These are phyloP conservation scores for Serendipita sp. DNA, from an alignment of 768 basidiomycete species.

Conservation along the genomic window DNA sequence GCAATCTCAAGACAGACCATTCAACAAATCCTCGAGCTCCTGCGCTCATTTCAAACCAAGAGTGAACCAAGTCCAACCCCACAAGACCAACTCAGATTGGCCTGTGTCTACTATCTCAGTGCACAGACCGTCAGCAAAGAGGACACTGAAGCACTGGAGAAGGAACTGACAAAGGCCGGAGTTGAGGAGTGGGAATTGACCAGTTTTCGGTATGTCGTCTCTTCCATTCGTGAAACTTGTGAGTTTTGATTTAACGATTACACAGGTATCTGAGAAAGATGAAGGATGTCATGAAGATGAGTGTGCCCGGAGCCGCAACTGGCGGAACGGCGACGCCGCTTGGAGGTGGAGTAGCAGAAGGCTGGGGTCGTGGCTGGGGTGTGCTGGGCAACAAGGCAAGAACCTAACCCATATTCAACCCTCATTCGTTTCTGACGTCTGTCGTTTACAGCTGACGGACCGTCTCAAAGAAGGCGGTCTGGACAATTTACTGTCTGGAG, in stretches of 20 bases:
- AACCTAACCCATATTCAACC: slow-evolving; percentile 5
- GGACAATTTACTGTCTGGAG: slow-evolving; percentile 91
- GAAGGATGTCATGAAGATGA: slow-evolving; percentile 79
- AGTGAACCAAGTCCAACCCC: slow-evolving; percentile 38
- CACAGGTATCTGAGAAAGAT: slow-evolving; percentile 7
- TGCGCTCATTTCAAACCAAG: slow-evolving; percentile 57
- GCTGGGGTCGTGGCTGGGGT: slow-evolving; percentile 84
- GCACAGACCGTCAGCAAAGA: slow-evolving; percentile 75
- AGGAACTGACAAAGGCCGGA: slow-evolving; percentile 66
- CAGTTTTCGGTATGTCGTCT: slow-evolving; percentile 23
- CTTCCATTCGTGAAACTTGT: slow-evolving; percentile 17
- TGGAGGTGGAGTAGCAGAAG: slow-evolving; percentile 36
- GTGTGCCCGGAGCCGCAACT: slow-evolving; percentile 44
- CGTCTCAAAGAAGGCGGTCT: slow-evolving; percentile 89
- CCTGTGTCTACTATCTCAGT: slow-evolving; percentile 90
- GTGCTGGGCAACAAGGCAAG: slow-evolving; percentile 75
- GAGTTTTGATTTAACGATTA: not conserved
- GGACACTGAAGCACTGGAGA: slow-evolving; percentile 74
- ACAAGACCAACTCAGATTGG: slow-evolving; percentile 80
- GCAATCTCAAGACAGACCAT: slow-evolving; percentile 52
- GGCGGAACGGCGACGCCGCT: slow-evolving; percentile 51
- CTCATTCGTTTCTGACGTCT: not conserved
- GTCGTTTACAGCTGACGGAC: slow-evolving; percentile 55
- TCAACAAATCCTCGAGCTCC: slow-evolving; percentile 63
- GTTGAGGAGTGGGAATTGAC: slow-evolving; percentile 34